Conservation (phyloP, 306 rosid genomes). For the Cucurbita maxima region DNA sequence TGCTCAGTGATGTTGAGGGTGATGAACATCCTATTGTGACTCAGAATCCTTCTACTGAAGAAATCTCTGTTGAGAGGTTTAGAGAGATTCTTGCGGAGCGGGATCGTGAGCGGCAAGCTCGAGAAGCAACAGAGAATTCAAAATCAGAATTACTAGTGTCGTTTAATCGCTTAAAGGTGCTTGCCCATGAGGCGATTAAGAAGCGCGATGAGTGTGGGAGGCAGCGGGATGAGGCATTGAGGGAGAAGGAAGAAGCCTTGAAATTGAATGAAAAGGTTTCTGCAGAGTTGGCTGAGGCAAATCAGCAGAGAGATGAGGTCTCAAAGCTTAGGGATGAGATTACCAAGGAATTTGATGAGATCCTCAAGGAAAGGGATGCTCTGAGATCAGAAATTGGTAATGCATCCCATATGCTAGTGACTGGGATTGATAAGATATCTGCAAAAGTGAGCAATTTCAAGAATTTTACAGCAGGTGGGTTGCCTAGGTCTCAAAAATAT, state of each 20-base stretch:
- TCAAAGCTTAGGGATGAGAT: conserved; percentile 39
- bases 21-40: conserved; percentile 34
- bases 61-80: conserved; percentile 44
- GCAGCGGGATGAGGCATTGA: conserved; percentile 67
- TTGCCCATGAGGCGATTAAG: conserved; percentile 74
- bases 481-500: conserved; percentile 70
- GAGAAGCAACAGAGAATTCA: conserved; percentile 56
- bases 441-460: conserved; percentile 56
- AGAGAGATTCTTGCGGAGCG: conserved; percentile 62
- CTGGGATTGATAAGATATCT: conserved; percentile 82
- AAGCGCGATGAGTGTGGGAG: conserved; percentile 69
- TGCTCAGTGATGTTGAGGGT: conserved; percentile 87
- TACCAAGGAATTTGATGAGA: conserved; percentile 42
- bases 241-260: conserved; percentile 50
- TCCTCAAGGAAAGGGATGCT: conserved; percentile 48
- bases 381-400: conserved; percentile 69
- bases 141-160: conserved; percentile 54
- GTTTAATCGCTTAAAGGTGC: conserved; percentile 52
- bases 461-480: conserved; percentile 33
- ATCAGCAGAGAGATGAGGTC: conserved; percentile 27
- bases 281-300: conserved; percentile 35
- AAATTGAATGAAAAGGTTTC: conserved; percentile 27
- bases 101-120: conserved; percentile 75
- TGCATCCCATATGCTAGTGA: conserved; percentile 77
- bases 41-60: conserved; percentile 26